Evolutionary conservation across 768 basidiomycete genomes (phyloP).

Genomic region (Lactifluus pinguis): DNA sequence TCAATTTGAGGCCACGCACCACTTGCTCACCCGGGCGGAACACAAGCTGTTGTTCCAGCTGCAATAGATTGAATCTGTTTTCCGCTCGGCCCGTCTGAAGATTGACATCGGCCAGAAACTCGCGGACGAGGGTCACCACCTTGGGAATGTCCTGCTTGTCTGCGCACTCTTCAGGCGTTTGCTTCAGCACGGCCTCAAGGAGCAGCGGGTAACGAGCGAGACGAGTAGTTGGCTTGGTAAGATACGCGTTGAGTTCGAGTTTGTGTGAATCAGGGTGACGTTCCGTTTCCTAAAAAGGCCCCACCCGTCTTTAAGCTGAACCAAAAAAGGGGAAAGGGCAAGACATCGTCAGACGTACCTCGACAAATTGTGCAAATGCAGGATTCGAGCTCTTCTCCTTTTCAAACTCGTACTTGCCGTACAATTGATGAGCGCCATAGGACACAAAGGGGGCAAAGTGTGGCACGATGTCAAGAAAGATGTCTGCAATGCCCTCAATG

Average conservation of each 20-base stretch:
- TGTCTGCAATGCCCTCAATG: slow-evolving; percentile 86
- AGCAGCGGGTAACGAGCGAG: slow-evolving; percentile 94
- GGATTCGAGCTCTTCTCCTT: slow-evolving; percentile 93
- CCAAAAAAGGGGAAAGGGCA: neutral
- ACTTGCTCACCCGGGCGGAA: slow-evolving; percentile 88
- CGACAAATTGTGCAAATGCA: slow-evolving; percentile 90
- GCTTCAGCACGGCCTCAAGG: slow-evolving; percentile 84
- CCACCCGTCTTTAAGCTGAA: neutral
- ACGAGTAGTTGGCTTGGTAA: slow-evolving; percentile 97
- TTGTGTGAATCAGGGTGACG: slow-evolving; percentile 92
- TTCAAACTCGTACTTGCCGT: slow-evolving; percentile 98
- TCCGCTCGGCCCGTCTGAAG: slow-evolving; percentile 91
- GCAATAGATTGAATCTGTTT: slow-evolving; percentile 90
- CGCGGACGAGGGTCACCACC: slow-evolving; percentile 67
- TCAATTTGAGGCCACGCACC: slow-evolving; percentile 37
- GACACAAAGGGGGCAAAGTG: slow-evolving; percentile 88
- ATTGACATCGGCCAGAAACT: slow-evolving; percentile 83
- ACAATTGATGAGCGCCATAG: slow-evolving; percentile 94
- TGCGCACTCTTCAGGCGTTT: slow-evolving; percentile 82
- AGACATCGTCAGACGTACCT: slow-evolving; percentile 47
- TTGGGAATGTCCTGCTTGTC: slow-evolving; percentile 75
- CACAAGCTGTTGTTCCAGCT: slow-evolving; percentile 84
- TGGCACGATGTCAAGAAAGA: slow-evolving; percentile 78
- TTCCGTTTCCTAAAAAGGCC: slow-evolving; percentile 59
- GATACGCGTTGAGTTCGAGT: slow-evolving; percentile 92